Base-by-base conservation (phyloP, 23 red algal species). In the Cyanidiococcus yangmingshanensis region DNA sequence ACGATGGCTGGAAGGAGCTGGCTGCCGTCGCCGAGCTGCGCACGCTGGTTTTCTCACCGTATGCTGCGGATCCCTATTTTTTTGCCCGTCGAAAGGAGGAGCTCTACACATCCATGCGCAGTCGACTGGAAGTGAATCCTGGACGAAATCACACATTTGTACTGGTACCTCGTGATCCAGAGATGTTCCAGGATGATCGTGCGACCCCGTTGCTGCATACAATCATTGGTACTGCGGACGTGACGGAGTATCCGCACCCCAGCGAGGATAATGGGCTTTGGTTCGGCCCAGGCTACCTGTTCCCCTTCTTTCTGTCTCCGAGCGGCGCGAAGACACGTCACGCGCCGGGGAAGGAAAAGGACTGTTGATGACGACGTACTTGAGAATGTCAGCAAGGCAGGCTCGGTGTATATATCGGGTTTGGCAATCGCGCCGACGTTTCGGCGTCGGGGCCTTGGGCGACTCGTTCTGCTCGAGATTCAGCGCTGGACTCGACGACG, bases 331-430 rank as follows among this genome's bases (percentile, higher is more conserved):
- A 54, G 45, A 54, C 45, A 54, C 45, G 45, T 15, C 45, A 21
- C 21, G 45, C 21, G n/a, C n/a, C n/a, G n/a, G n/a, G n/a, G n/a
- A 7, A 21, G 12, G 12, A 54, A 54, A 54, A 21, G 21, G 45
- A 54, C 12, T 21, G 21, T 21, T 7, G 45, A 7, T 54, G 45
- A 21, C 7, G 45, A 54, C 12, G 45, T 21, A 15, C 45, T 54
- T 7, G 45, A 54, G 45, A 21, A 54, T 7, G 21, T 21, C 45
- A 54, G 45, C 12, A 54, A 54, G 45, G 12, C 45, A 7, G 45
- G 45, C 45, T 54, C 45, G 45, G 63, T 71, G 7, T 71, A 71
- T 29, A 71, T 71, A 3, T 71, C 63, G n/a, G 63, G 63, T 35
- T 29, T 71, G 63, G 21, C 63, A 29, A 35, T 71, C 7, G 63